Evolutionary conservation across 306 rosid genomes (phyloP), one percentile per base, ranked within the genome.

Genomic region (Astragalus glycyphyllos): DNA sequence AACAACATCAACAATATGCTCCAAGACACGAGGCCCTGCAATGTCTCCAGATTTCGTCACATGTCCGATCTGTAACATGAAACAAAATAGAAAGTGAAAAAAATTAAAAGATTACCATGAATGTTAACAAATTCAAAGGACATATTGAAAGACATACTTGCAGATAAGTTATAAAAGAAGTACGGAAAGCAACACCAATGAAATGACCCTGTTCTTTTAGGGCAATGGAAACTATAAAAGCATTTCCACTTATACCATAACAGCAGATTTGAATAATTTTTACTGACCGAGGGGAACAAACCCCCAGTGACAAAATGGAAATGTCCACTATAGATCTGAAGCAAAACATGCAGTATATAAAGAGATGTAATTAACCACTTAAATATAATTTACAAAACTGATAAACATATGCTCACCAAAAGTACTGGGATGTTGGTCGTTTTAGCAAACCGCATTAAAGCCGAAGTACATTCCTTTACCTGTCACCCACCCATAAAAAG

Each of bases 1-100:
- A 48, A 90, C 98, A 65, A 82, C 96, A 75, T 94, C 97, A 44
- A 94, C 98, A 0, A 94, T 94, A 78, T 94, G 97, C 83, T 94
- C 98, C 88, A 94, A 84, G 40, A 86, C 77, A 65, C 89, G 96
- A 68, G 98, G 98, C 79, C 98, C 98, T 2, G 98, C 98, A 72
- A 94, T 82, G 0, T 90, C 98, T 71, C 98, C 98, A 49, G 94
- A 83, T 79, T 94, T 90, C 50, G 86, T 90, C 74, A 94, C 95
- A 17, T 94, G 98, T 23, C 96, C 98, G 77, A 90, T 83, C 98
- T 94, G 87, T 67, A 73, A 79, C 58, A 50, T 35, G 59, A 68
- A 82, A 54, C 10, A 74, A 69, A 77, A 42, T 63, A 7, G n/a
- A 29, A 2, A 65, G 34, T 34, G 0, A 45, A 34, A 60, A 67